Conservation (phyloP, 768 basidiomycete genomes). For the Saitozyma sp. region DNA sequence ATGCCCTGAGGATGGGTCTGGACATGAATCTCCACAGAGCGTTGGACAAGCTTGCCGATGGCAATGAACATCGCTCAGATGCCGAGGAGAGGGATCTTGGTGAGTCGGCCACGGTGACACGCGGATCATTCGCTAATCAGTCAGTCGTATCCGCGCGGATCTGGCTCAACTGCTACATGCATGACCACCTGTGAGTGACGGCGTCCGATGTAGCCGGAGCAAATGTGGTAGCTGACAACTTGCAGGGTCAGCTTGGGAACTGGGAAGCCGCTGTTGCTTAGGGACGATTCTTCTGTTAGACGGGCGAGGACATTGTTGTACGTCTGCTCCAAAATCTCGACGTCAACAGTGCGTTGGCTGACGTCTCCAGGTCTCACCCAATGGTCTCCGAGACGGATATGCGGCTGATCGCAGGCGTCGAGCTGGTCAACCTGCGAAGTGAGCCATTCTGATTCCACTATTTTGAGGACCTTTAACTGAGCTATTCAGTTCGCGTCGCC, state of each 20-base stretch:
- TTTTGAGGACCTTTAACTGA: not conserved
- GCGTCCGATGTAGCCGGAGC: not conserved
- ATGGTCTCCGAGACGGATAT: conserved; percentile 90
- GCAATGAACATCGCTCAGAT: conserved; percentile 61
- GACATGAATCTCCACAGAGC: conserved; percentile 92
- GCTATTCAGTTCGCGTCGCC: conserved; percentile 76
- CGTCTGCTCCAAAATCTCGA: no score
- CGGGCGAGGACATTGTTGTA: conserved; percentile 75
- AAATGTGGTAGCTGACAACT: not conserved
- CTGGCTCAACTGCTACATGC: conserved; percentile 94
- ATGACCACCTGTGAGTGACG: conserved; percentile 80
- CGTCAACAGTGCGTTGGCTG: conserved; percentile 19
- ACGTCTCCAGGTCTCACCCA: conserved; percentile 60
- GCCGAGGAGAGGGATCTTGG: conserved; percentile 81
- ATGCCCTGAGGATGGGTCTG: conserved; percentile 93
- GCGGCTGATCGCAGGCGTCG: conserved; percentile 79
- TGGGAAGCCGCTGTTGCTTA: conserved; percentile 82
- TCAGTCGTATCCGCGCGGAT: conserved; percentile 79
- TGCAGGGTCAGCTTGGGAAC: conserved; percentile 84
- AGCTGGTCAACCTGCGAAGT: conserved; percentile 91
- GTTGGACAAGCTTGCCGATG: conserved; percentile 83
- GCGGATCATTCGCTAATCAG: conserved; percentile 3
- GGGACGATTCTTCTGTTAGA: conserved; percentile 82
- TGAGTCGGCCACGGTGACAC: conserved; percentile 48
- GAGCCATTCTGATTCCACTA: conserved; percentile 31